These are phyloP conservation scores for Coprinopsis sp. DNA, from an alignment of 768 basidiomycete species.

Conservation along the genomic window DNA sequence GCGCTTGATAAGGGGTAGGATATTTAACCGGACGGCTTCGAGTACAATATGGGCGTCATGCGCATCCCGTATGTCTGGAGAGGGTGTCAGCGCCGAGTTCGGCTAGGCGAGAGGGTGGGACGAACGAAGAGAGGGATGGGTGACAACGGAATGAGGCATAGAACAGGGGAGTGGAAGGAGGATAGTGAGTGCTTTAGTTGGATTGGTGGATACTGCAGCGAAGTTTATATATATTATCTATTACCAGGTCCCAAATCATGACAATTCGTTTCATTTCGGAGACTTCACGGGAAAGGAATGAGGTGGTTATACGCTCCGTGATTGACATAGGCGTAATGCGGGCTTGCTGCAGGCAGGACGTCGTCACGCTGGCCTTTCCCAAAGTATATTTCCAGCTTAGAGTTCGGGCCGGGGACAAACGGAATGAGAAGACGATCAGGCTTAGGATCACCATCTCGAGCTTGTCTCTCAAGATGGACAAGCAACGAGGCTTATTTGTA, in stretches of 20 bases:
- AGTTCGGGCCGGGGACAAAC: background rate
- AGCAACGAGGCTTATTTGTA: conserved; percentile 11
- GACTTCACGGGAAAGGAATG: conserved; percentile 11
- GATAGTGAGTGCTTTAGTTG: too few species aligned
- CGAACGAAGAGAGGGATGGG: conserved; percentile 47
- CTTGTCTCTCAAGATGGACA: conserved; percentile 2
- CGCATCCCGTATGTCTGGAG: conserved; percentile 70
- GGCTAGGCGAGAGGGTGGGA: conserved; percentile 6
- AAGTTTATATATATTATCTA: conserved; percentile 3
- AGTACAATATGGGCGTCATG: conserved; percentile 72
- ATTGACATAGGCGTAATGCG: conserved; percentile 3
- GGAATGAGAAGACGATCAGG: conserved; percentile 1
- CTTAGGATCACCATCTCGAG: conserved; percentile 1
- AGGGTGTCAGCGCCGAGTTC: conserved; percentile 5
- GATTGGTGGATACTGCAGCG: conserved; percentile 7
- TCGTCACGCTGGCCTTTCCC: conserved; percentile 4
- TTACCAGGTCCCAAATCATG: background rate
- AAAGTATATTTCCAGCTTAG: conserved; percentile 3
- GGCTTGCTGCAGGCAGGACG: background rate
- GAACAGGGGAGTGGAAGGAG: conserved; percentile 12
- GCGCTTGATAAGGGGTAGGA: conserved; percentile 67
- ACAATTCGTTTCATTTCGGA: conserved; percentile 7
- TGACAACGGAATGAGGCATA: conserved; percentile 30
- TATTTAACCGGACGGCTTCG: conserved; percentile 68
- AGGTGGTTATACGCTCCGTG: conserved; percentile 3